Evolutionary conservation across 495 filamentous ascomycete species (phyloP).

Genomic region (Penicillium lividum): DNA sequence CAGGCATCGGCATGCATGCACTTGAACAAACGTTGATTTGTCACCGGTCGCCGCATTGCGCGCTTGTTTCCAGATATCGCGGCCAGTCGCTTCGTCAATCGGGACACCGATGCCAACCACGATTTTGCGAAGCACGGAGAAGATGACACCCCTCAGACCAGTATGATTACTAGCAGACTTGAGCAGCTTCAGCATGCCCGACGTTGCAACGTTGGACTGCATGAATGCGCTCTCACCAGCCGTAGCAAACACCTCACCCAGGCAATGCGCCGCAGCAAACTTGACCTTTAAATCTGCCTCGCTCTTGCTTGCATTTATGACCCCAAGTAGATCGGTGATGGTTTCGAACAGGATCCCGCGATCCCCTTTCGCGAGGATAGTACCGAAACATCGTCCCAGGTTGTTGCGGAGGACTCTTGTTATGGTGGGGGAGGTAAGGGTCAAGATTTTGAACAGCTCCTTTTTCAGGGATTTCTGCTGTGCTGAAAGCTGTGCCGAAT

Average conservation of each 20-base stretch:
- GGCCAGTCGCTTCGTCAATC: conserved; percentile 79
- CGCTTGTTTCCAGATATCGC: conserved; percentile 92
- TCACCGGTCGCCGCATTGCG: conserved; percentile 74
- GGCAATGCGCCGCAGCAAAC: conserved; percentile 85
- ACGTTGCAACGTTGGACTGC: conserved; percentile 71
- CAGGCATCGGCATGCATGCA: conserved; percentile 77
- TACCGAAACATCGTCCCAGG: conserved; percentile 77
- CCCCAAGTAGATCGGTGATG: conserved; percentile 79
- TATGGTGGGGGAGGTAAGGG: conserved; percentile 78
- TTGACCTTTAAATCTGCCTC: conserved; percentile 75
- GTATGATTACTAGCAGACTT: conserved; percentile 80
- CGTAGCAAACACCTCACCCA: conserved; percentile 84
- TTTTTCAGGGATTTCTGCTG: conserved; percentile 88
- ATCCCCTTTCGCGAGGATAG: conserved; percentile 84
- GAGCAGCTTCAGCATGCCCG: conserved; percentile 71
- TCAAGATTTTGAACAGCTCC: conserved; percentile 88
- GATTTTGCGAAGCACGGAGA: conserved; percentile 75
- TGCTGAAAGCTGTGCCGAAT: conserved; percentile 74
- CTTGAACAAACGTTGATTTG: conserved; percentile 79
- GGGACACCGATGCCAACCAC: conserved; percentile 69
- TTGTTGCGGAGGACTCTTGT: conserved; percentile 90
- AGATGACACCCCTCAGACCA: conserved; percentile 80
- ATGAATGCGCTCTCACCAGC: conserved; percentile 94
- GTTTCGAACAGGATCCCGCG: conserved; percentile 91
- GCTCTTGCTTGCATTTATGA: conserved; percentile 74